Evolutionary conservation across 1,284 basidiomycete species (phyloP).

Genomic region (Ustilago shanxiensis): DNA sequence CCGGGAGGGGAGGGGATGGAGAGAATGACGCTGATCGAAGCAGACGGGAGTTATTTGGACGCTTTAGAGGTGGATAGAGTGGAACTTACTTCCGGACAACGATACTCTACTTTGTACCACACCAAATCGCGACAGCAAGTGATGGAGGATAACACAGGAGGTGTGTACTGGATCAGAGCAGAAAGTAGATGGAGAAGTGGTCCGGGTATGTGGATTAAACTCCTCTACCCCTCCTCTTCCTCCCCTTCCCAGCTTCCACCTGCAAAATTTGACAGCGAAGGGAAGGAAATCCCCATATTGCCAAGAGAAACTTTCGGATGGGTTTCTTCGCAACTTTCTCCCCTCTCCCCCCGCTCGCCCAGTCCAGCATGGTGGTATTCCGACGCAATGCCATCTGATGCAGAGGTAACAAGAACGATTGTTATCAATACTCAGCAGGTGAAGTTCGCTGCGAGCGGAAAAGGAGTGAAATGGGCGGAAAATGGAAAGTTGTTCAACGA

Average conservation of each 20-base stretch:
- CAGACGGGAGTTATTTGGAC: slow-evolving; percentile 56
- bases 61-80: slow-evolving; percentile 25
- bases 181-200: slow-evolving; percentile 49
- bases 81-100: slow-evolving; percentile 57
- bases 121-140: slow-evolving; percentile 29
- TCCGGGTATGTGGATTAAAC: slow-evolving; percentile 38
- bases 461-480: slow-evolving; percentile 42
- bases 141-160: slow-evolving; percentile 25
- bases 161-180: slow-evolving; percentile 56
- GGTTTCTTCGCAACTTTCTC: slow-evolving; percentile 28
- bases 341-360: neutral
- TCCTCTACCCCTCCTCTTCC: slow-evolving; percentile 33
- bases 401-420: slow-evolving; percentile 45
- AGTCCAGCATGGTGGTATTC: slow-evolving; percentile 23
- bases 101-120: slow-evolving; percentile 52
- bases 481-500: slow-evolving; percentile 31
- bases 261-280: neutral
- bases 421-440: slow-evolving; percentile 53
- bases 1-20: slow-evolving; percentile 14
- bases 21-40: slow-evolving; percentile 55
- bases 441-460: slow-evolving; percentile 13
- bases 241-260: neutral
- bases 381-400: slow-evolving; percentile 29
- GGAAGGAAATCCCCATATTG: slow-evolving; percentile 16
- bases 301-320: slow-evolving; percentile 49